Evolutionary conservation across 495 filamentous ascomycete genomes (phyloP), one percentile per base, ranked within the genome.

Genomic region (Lepidopterella palustris): DNA sequence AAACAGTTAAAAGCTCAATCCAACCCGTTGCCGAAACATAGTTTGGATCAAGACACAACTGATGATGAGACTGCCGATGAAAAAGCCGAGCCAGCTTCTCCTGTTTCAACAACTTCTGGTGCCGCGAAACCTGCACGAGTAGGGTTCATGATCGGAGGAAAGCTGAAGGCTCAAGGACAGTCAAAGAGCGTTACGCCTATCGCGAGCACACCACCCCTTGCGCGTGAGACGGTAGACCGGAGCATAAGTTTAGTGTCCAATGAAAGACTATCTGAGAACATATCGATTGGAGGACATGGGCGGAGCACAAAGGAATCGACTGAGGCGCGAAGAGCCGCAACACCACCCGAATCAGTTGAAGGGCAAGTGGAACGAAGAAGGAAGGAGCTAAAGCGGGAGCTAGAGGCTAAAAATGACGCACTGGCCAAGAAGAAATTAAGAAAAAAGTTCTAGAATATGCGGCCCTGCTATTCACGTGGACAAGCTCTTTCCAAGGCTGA

Each of bases 401-500:
- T 72, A 25, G 71, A 70, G 47, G 59, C 62, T 42, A 72, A 71
- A 50, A 70, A 70, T 55, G 64, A 42, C 13, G 10, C 63, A 13
- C 70, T 71, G 11, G 65, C 50, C 51, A 74, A 74, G 65, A 73
- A 73, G 69, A 74, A 72, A 53, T 55, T 72, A 63, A 56, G 47
- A 50, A 9, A 40, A 40, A n/a, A 9, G 9, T 54, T 54, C 21
- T 31, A 32, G n/a, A 0, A n/a, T n/a, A n/a, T n/a, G n/a, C n/a
- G n/a, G n/a, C n/a, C n/a, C n/a, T n/a, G n/a, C n/a, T n/a, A n/a
- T n/a, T n/a, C n/a, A n/a, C n/a, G n/a, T n/a, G n/a, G n/a, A n/a
- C n/a, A n/a, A n/a, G n/a, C n/a, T n/a, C n/a, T n/a, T n/a, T n/a
- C n/a, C n/a, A n/a, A n/a, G n/a, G n/a, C n/a, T n/a, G n/a, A n/a